Conservation (phyloP, 176 grass and related monocot species). For the Avena eriantha region DNA sequence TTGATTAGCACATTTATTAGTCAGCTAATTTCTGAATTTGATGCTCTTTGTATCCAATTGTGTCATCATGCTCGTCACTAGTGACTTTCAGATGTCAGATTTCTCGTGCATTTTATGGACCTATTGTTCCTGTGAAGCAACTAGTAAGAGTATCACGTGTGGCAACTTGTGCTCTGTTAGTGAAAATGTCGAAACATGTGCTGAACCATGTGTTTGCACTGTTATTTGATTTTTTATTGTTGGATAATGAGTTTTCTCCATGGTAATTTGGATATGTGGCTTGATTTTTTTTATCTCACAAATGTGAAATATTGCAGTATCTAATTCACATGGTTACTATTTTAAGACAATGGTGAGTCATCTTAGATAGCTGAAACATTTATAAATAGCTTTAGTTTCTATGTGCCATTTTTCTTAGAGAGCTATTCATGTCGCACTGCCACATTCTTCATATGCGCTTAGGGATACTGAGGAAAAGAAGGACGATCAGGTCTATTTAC, state of each 20-base stretch:
- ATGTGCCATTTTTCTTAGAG: not conserved
- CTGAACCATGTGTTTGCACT: slow-evolving; percentile 13
- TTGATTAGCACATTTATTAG: slow-evolving; percentile 14
- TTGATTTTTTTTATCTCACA: not conserved
- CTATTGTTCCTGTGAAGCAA: not conserved
- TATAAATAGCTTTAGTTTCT: not conserved
- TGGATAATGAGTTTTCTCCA: not conserved
- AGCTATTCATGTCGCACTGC: not conserved
- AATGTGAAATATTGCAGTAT: not conserved
- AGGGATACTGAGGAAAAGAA: slow-evolving; percentile 6
- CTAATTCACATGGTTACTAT: slow-evolving; percentile 16
- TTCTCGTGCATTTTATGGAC: not conserved
- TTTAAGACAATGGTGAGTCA: not conserved
- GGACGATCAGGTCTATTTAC: not conserved
- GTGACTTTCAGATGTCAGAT: not conserved
- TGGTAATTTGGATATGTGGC: not conserved
- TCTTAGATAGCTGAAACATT: slow-evolving; percentile 15
- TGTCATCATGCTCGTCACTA: slow-evolving; percentile 15
- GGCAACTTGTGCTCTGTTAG: not conserved
- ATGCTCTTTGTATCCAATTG: not conserved
- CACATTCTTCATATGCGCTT: slow-evolving; percentile 18
- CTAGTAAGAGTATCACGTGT: not conserved
- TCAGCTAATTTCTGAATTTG: slow-evolving; percentile 38
- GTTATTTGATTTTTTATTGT: not conserved
- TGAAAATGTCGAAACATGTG: not conserved